Base-by-base conservation (phyloP, 805 yeast genomes). In the Candida taoyuanica region DNA sequence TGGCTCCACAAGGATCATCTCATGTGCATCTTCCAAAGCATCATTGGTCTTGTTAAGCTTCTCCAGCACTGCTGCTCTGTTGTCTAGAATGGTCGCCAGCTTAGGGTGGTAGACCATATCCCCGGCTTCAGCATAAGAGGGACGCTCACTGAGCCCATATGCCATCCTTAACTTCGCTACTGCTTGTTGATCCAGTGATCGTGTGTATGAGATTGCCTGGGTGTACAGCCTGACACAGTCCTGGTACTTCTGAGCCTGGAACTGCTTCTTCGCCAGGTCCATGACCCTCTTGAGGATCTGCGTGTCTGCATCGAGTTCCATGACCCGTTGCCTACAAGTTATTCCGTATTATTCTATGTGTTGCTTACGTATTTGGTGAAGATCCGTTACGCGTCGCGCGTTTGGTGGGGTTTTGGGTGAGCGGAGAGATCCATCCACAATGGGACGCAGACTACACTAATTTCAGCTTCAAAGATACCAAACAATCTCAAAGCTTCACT, bases 51-150 rank as follows among this genome's bases (percentile, higher is more conserved):
- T 37, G 2, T 38, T 31, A 17, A 43, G 21, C 28, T 48, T 53
- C 36, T 51, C 53, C 17, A 39, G 37, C 1, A 48, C 43, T 2
- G 55, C 52, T 8, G 57, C 52, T 16, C 59, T 35, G 23, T 44
- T 40, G 27, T 53, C 58, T n/a, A 51, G 39, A 14, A 55, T 16
- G 0, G 54, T 36, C 2, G 39, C 42, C 5, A 55, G 37, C 33
- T 46, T 49, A 0, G 59, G 59, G 29, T 55, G 59, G 24, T 37
- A 34, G 3, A 44, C 9, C 7, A 17, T 15, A 8, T 43, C 52
- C 3, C 30, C 35, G 0, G 16, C 19, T 7, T 23, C 29, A 8
- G 26, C 12, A 36, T 50, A 44, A 2, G 47, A 39, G 1, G 56
- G 55, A 16, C 48, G 38, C 5, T 29, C 37, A 8, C 30, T 43